phyloP scores from a whole-genome alignment of 78 protist genomes.

The Bigelowiella natans region DNA sequence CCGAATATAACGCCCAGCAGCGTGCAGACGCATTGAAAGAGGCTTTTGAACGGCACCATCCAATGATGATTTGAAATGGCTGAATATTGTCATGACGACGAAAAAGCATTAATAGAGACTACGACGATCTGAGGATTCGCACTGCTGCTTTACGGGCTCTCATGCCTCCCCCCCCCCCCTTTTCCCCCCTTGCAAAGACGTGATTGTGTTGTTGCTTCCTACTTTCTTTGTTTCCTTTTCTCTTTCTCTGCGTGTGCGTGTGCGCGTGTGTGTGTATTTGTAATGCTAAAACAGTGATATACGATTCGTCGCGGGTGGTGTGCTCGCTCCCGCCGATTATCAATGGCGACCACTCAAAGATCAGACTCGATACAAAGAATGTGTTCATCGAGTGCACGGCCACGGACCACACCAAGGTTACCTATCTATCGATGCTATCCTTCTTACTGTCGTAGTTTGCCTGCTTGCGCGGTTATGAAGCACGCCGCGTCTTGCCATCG shows the following conservation, averaged over 20 bases:
- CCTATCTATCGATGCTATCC: neutral
- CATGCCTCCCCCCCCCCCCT: neutral
- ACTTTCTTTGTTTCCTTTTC: neutral
- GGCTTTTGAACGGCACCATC: too few species aligned
- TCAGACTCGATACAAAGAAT: constrained; percentile 34
- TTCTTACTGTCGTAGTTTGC: neutral
- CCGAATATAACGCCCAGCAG: too few species aligned
- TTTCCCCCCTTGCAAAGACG: neutral
- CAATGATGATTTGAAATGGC: too few species aligned
- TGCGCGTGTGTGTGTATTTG: too few species aligned
- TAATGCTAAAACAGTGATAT: constrained; percentile 59
- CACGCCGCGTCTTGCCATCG: too few species aligned
- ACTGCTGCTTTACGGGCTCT: too few species aligned
- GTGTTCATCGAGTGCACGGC: constrained; percentile 94
- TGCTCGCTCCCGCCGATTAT: constrained; percentile 98
- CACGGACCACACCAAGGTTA: constrained; percentile 48
- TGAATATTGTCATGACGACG: too few species aligned
- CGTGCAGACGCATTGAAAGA: too few species aligned
- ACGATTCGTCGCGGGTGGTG: constrained; percentile 68
- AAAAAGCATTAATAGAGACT: too few species aligned
- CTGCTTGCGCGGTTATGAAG: too few species aligned
- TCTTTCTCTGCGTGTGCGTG: too few species aligned
- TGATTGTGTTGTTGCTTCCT: neutral
- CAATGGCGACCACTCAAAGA: constrained; percentile 91
- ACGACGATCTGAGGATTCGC: too few species aligned